Evolutionary conservation across 208 protist species (phyloP), one percentile per base, ranked within the genome.

Genomic region (Wallacemonas sp.): DNA sequence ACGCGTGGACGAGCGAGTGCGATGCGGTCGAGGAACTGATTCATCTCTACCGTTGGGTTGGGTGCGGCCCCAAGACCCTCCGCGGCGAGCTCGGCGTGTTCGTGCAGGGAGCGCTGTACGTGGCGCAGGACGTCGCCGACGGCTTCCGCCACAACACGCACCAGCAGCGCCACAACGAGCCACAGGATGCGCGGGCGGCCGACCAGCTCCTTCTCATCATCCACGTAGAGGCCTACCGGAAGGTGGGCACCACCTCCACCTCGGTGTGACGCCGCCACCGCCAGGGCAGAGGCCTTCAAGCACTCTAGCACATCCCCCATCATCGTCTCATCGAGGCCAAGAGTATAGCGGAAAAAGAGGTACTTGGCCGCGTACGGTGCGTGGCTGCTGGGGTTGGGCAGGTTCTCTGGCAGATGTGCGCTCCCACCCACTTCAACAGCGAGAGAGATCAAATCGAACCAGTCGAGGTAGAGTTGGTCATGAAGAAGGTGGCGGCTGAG

Each of bases 91-190:
- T 82, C 70, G 8, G 82, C 77, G 65, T 91, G 83, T 26, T 78
- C 71, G 45, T 79, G 72, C 36, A 95, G 71, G 9, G 75, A 83
- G n/a, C 72, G 42, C 22, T 79, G 78, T 17, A 93, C 82, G 68
- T 91, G 74, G 10, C 71, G 64, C 32, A 95, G 66, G 2, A 95
- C 73, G 55, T 93, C 85, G 26, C 90, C 90, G 19, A 95, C 68
- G 0, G 76, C 69, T 66, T 95, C 86, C 3, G 85, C 87, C 10
- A 76, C 74, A 29, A 91, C 62, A 33, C 90, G 86, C n/a, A 85
- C 83, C 21, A 91, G 64, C 46, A 92, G 48, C n/a, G 83, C 72
- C 2, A 73, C 79, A 54, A 73, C 83, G 24, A 87, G 73, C 89
- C 89, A 95, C 45, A 86, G 42, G 27, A 90, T 60, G 38, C 86